Evolutionary conservation across 805 yeast genomes (phyloP).

Genomic region (Candida sanyiensis): DNA sequence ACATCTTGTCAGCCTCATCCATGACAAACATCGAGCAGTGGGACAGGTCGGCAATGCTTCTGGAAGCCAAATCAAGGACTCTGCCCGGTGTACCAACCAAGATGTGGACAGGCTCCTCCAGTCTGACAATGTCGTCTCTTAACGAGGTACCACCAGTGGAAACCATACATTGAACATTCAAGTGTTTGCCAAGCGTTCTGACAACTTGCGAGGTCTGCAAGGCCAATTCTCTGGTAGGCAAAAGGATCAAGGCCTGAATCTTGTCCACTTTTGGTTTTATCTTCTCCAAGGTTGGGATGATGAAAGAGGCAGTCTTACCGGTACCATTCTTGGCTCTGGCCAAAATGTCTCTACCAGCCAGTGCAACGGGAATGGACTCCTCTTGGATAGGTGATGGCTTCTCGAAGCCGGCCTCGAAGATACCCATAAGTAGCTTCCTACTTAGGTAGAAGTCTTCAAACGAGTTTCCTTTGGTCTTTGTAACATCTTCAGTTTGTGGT

Average conservation of each 20-base stretch:
- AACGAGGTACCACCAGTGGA: slow-evolving; percentile 96
- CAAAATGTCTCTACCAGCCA: slow-evolving; percentile 90
- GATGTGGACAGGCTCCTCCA: slow-evolving; percentile 88
- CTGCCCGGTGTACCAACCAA: slow-evolving; percentile 98
- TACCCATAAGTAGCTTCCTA: slow-evolving; percentile 95
- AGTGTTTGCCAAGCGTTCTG: slow-evolving; percentile 89
- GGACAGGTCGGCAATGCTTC: slow-evolving; percentile 80
- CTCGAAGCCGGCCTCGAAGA: slow-evolving; percentile 97
- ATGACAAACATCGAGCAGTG: slow-evolving; percentile 84
- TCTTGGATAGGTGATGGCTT: slow-evolving; percentile 98
- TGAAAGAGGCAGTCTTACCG: slow-evolving; percentile 97
- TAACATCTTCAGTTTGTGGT: slow-evolving; percentile 95
- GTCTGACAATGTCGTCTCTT: slow-evolving; percentile 89
- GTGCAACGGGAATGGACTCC: slow-evolving; percentile 92
- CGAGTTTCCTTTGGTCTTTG: slow-evolving; percentile 80
- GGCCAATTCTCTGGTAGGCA: slow-evolving; percentile 97
- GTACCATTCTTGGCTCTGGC: slow-evolving; percentile 99
- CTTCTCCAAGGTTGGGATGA: slow-evolving; percentile 87
- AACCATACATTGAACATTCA: slow-evolving; percentile 91
- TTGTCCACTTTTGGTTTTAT: slow-evolving; percentile 77
- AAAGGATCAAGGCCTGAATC: slow-evolving; percentile 88
- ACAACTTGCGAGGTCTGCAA: slow-evolving; percentile 97
- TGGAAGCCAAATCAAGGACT: slow-evolving; percentile 87
- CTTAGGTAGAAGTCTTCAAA: slow-evolving; percentile 91
- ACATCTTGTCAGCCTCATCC: slow-evolving; percentile 99